phyloP scores from a whole-genome alignment of 192 early-diverging fungal genomes.

The Helicostylum pulchrum region DNA sequence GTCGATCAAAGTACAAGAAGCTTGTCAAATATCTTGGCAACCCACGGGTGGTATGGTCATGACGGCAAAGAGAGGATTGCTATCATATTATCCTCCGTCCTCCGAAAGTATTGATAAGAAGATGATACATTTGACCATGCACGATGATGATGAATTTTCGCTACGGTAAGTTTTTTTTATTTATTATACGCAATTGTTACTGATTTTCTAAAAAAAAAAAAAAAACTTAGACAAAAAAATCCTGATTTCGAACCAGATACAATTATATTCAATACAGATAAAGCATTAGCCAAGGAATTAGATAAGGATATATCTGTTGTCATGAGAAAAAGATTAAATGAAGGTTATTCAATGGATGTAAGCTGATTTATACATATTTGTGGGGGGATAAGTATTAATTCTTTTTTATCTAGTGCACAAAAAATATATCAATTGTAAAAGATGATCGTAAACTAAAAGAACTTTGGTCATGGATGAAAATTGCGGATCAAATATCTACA shows the following conservation, averaged over 20 bases:
- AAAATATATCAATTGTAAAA: constrained; percentile 46
- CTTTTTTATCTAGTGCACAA: constrained; percentile 29
- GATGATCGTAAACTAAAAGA: constrained; percentile 46
- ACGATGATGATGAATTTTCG: not conserved
- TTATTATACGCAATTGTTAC: no score
- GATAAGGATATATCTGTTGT: constrained; percentile 70
- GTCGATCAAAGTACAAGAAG: constrained; percentile 49
- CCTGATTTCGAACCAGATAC: not conserved
- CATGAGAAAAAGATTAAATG: constrained; percentile 73
- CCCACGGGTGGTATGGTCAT: constrained; percentile 49
- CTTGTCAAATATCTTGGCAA: constrained; percentile 49
- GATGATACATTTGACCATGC: not conserved
- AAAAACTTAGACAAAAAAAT: not conserved
- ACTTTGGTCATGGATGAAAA: constrained; percentile 52
- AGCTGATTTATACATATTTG: not conserved
- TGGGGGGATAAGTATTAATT: constrained; percentile 32
- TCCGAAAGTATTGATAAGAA: not conserved
- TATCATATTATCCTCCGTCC: not conserved
- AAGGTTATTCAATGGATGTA: constrained; percentile 80
- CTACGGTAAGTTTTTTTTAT: no score
- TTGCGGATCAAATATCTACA: constrained; percentile 42
- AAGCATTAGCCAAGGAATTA: constrained; percentile 9
- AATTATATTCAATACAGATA: not conserved
- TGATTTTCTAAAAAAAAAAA: no score
- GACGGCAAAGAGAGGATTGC: constrained; percentile 34